phyloP scores from a whole-genome alignment of 2,329 filamentous ascomycete genomes.

The Neofusicoccum ribis region DNA sequence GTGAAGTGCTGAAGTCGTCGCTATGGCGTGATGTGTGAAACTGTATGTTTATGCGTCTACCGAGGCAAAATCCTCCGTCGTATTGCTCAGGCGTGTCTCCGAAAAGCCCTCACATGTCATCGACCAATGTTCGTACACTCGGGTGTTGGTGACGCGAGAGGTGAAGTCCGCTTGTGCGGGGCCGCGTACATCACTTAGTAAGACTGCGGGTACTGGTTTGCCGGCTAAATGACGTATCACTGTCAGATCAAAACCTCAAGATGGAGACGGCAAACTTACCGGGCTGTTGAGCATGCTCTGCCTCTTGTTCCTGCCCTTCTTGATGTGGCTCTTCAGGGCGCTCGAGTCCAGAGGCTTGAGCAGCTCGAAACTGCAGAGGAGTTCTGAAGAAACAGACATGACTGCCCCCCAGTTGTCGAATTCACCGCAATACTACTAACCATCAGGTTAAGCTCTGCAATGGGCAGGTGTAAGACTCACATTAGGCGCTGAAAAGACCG shows the following conservation, averaged over 20 bases:
- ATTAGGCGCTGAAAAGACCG: conserved; percentile 96
- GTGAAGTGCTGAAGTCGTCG: conserved; percentile 2
- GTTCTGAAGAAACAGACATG: conserved; percentile 92
- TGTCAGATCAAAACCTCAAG: background rate
- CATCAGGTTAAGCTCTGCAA: conserved; percentile 22
- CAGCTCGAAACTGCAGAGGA: conserved; percentile 95
- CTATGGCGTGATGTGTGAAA: background rate
- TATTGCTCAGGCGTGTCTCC: conserved; percentile 4
- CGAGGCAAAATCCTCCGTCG: conserved; percentile 8
- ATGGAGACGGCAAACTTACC: conserved; percentile 56
- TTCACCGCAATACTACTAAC: conserved; percentile 86
- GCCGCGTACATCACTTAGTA: conserved; percentile 37
- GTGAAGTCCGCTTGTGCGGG: background rate
- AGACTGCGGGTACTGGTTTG: conserved; percentile 53
- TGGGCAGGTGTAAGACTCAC: conserved; percentile 58
- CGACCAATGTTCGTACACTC: conserved; percentile 12
- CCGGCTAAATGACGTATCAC: conserved; percentile 38
- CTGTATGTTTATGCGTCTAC: conserved; percentile 1
- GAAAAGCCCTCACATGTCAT: conserved; percentile 14
- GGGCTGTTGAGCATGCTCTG: conserved; percentile 96
- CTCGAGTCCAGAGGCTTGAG: conserved; percentile 95
- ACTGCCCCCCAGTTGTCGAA: conserved; percentile 99
- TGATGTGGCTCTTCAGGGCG: conserved; percentile 96
- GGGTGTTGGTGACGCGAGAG: background rate
- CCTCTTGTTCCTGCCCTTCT: conserved; percentile 92